phyloP scores from a whole-genome alignment of 2,329 filamentous ascomycete species.

The Kalaharituber pfeilii region DNA sequence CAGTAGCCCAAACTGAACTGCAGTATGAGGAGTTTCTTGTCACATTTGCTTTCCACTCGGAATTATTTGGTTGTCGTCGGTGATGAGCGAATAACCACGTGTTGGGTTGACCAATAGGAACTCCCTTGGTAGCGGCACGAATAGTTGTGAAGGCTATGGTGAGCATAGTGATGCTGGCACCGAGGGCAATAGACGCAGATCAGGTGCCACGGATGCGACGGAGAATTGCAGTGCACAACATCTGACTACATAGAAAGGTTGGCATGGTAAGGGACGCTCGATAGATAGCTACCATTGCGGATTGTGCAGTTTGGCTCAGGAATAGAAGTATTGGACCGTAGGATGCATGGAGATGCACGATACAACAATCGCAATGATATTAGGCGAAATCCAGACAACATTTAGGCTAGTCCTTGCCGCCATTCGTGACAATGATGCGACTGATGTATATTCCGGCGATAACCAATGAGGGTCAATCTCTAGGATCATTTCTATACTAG shows the following conservation, averaged over 20 bases:
- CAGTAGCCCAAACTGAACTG: constrained; percentile 79
- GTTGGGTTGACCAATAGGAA: constrained; percentile 47
- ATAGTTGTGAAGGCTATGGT: constrained; percentile 97
- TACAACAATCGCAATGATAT: constrained; percentile 64
- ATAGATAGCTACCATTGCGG: constrained; percentile 92
- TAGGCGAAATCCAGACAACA: constrained; percentile 86
- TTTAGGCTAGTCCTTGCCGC: constrained; percentile 73
- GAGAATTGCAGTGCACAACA: constrained; percentile 76
- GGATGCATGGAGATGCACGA: constrained; percentile 81
- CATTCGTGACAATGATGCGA: constrained; percentile 84
- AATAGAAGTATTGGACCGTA: constrained; percentile 74
- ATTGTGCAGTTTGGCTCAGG: constrained; percentile 85
- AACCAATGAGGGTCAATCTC: constrained; percentile 76
- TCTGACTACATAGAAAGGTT: constrained; percentile 95
- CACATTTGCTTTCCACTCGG: constrained; percentile 68
- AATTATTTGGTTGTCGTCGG: constrained; percentile 75
- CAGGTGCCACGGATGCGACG: constrained; percentile 70
- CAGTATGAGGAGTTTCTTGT: constrained; percentile 71
- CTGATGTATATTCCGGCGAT: constrained; percentile 86
- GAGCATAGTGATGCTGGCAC: constrained; percentile 87
- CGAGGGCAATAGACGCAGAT: constrained; percentile 77
- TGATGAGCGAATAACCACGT: constrained; percentile 42
- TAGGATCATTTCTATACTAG: constrained; percentile 85
- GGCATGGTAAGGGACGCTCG: constrained; percentile 98
- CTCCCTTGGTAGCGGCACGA: constrained; percentile 76